phyloP scores from a whole-genome alignment of 176 grass and related monocot species.

The Musa acuminata region DNA sequence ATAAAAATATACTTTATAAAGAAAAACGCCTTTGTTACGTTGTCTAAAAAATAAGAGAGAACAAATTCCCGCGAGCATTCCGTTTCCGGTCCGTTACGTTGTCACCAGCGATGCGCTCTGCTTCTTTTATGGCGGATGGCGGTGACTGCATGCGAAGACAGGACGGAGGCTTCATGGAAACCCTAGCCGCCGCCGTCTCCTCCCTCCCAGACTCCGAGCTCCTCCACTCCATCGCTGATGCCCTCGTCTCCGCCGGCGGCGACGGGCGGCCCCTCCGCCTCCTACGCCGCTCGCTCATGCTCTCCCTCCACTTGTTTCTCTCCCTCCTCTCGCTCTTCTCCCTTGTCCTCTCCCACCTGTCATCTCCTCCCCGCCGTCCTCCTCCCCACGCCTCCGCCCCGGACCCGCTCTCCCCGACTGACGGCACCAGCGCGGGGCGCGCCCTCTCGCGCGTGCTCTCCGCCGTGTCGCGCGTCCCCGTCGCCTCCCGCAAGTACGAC shows the following conservation, averaged over 20 bases:
- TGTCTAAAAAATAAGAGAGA: no score
- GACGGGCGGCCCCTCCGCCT: slow-evolving; percentile 27
- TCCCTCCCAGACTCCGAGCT: neutral
- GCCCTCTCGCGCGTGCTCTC: slow-evolving; percentile 60
- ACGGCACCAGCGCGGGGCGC: slow-evolving; percentile 33
- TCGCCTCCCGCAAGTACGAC: slow-evolving; percentile 74
- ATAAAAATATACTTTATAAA: no score
- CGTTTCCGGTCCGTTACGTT: no score
- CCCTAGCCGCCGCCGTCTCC: neutral
- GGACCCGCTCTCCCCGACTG: neutral
- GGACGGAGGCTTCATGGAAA: neutral
- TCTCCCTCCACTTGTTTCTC: slow-evolving; percentile 27
- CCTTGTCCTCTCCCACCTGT: slow-evolving; percentile 4
- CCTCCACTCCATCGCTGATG: slow-evolving; percentile 17
- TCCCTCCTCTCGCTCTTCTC: slow-evolving; percentile 33
- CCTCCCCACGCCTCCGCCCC: slow-evolving; percentile 11
- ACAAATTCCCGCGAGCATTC: no score
- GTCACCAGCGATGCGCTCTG: no score
- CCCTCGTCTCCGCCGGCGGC: slow-evolving; percentile 1
- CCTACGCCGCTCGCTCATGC: slow-evolving; percentile 29
- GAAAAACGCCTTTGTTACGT: no score
- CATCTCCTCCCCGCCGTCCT: no score
- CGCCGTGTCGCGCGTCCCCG: slow-evolving; percentile 53
- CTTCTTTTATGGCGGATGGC: neutral
- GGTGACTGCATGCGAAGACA: neutral